Base-by-base conservation (phyloP, 2,329 filamentous ascomycete species). In the Diaporthe velutina region DNA sequence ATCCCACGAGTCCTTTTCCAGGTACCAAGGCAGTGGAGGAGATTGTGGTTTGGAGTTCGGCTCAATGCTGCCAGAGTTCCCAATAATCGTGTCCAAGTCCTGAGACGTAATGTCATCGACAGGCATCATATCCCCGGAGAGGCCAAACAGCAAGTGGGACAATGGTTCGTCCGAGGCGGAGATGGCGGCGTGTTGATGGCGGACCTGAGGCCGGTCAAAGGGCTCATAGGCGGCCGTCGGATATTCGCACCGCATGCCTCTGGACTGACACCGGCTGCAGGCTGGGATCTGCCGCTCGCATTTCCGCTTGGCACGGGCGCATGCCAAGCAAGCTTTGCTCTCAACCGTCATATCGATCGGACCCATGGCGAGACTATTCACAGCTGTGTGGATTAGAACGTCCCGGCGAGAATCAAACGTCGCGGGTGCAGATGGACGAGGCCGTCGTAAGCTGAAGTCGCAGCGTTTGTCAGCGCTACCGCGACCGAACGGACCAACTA, bases 181-280 rank as follows among this genome's bases (percentile, higher is more conserved):
- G 28, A 68, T 33, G 33, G 48, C 28, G 28, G 7, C 15, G n/a
- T 54, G 64, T 40, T 30, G 64, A 13, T 52, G 45, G 13, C 17
- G 64, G n/a, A 17, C 10, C 3, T 68, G 48, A 52, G 64, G 48
- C 33, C n/a, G 30, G 33, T 22, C n/a, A 8, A 25, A 35, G 30
- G 45, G 30, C 12, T 60, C 60, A 8, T 10, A 45, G 8, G 19
- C 42, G 22, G 52, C 25, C 15, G 77, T 66, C 7, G 79, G 77
- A 60, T 82, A 82, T 15, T 76, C 66, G 71, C 80, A 82, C 12
- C 22, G 22, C 28, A 73, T 48, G 13, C 75, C 75, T 17, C 71
- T 76, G 12, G 76, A 75, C 12, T 61, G 30, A 57, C 80, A 81
- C 19, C 81, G 75, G 42, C 71, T 58, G 73, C 81, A 81, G 5